Evolutionary conservation across 805 yeast species (phyloP), one percentile per base, ranked within the genome.

Genomic region (Sugiyamaella chiloensis): DNA sequence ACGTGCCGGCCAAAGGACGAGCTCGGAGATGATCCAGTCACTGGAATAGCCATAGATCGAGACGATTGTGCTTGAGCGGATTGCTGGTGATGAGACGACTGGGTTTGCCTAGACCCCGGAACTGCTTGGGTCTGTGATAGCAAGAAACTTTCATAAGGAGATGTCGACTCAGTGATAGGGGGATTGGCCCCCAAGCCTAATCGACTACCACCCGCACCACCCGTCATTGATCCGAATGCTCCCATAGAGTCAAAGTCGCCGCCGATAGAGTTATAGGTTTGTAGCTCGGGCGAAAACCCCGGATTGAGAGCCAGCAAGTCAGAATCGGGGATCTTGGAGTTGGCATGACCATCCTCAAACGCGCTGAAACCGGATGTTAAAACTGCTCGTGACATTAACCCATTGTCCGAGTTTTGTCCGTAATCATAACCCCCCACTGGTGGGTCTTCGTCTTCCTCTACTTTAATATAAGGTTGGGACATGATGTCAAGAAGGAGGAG

Each of bases 121-220:
- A 24, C 9, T 40, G 23, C 24, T 47, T 24, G 29, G 17, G 39
- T 31, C 40, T 30, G 54, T 48, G 21, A 48, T 50, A 46, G 46
- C 56, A 52, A 49, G 40, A 56, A 60, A 37, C 58, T 61, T 46
- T 62, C 61, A 44, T 60, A 60, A 20, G 66, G 64, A 9, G 64
- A 59, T 24, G 62, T 48, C 11, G 61, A 54, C 34, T 45, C 56
- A 20, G 58, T 57, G 6, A 58, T 43, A 1, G 64, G 60, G 19
- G 64, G 60, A 11, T 63, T 55, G 24, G 55, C 49, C 7, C 60
- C 57, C 16, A 40, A 35, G 3, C 11, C 37, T 21, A 34, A 19
- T 5, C 37, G 37, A 12, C 12, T 14, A 19, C 21, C 37, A 19
- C 14, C 37, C 4, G 20, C 19, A 7, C 5, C 20, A 4, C 34